A percentile compares a stretch with the other conserved stretches of the same genome.
phyloP scores from a whole-genome alignment of 345 rosid genomes.

The Garcia nutans region DNA sequence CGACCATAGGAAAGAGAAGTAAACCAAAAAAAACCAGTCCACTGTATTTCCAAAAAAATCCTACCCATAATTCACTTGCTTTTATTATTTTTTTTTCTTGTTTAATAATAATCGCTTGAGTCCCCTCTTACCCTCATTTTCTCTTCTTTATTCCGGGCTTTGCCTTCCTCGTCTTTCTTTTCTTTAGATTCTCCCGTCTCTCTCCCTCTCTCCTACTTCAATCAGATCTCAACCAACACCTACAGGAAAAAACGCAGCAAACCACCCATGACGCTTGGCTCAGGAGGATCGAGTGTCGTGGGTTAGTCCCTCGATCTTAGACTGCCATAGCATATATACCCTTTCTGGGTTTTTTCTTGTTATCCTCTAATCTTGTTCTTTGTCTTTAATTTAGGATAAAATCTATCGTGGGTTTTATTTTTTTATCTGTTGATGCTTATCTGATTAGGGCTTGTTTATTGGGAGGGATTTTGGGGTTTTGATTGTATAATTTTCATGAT shows the following conservation, averaged over 20 bases:
- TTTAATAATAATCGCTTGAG: too few relatives aligned
- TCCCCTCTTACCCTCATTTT: neutral
- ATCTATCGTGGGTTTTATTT: neutral
- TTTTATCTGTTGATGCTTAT: neutral
- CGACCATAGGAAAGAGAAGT: too few relatives aligned
- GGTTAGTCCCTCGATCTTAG: constrained; percentile 37
- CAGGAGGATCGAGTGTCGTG: constrained; percentile 86
- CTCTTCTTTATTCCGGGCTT: constrained; percentile 13
- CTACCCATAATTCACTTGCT: neutral
- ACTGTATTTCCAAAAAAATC: neutral
- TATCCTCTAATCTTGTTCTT: constrained; percentile 21
- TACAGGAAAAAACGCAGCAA: constrained; percentile 3
- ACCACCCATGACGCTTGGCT: constrained; percentile 75
- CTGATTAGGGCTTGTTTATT: constrained; percentile 11
- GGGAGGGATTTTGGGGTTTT: neutral
- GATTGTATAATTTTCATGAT: constrained; percentile 9
- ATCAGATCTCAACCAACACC: constrained; percentile 44
- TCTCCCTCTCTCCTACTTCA: neutral
- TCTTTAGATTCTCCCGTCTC: constrained; percentile 27
- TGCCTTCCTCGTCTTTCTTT: constrained; percentile 16
- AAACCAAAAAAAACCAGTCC: neutral
- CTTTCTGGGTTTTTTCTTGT: neutral
- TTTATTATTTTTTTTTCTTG: too few relatives aligned
- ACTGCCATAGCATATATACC: neutral
- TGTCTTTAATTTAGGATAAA: constrained; percentile 17